Conservation (phyloP, 768 basidiomycete genomes). For the Pleurotus tuoliensis region DNA sequence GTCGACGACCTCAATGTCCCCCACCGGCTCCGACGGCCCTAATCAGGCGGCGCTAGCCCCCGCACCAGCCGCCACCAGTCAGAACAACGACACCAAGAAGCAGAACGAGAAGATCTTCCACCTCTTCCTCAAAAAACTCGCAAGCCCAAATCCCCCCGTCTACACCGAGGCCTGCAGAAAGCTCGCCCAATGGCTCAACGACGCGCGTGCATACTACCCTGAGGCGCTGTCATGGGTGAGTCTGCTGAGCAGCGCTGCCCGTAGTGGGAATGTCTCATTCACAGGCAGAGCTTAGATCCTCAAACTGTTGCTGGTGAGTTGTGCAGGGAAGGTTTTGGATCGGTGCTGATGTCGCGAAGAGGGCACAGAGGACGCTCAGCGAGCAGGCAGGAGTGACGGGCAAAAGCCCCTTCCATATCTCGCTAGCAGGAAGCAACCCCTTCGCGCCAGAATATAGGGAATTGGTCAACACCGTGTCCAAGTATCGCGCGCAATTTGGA, state of each 20-base stretch:
- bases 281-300: background rate
- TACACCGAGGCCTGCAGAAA: background rate
- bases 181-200: background rate
- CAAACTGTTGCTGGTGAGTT: background rate
- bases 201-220: slow-evolving; percentile 1
- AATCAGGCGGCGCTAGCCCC: background rate
- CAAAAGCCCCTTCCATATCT: background rate
- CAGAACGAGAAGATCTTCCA: background rate
- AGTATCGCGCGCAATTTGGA: background rate
- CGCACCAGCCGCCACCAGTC: background rate
- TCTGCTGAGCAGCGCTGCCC: background rate
- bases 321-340: background rate
- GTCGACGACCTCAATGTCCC: no score
- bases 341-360: background rate
- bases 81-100: background rate
- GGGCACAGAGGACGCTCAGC: background rate
- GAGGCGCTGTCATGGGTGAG: slow-evolving; percentile 2
- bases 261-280: background rate
- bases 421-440: background rate
- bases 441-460: background rate
- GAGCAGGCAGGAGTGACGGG: background rate
- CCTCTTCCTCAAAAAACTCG: background rate
- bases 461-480: background rate
- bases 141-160: background rate
- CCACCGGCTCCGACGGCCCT: no score